Evolutionary conservation across 805 yeast species (phyloP), one percentile per base, ranked within the genome.

Genomic region (Ogataea philodendri): DNA sequence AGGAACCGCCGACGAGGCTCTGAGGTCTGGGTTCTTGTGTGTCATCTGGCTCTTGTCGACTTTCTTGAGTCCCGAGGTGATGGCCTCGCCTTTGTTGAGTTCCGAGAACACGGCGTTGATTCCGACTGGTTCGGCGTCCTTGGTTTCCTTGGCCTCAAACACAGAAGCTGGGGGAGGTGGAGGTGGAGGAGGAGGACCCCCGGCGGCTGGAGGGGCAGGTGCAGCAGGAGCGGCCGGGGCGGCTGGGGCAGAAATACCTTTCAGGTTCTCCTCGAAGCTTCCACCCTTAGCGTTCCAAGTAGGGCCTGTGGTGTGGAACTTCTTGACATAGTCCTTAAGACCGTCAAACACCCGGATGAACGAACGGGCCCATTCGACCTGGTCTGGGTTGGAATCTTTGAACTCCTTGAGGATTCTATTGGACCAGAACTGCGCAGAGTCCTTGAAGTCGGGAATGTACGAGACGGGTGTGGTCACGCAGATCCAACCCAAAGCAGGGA

Each of bases 11-110:
- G 78, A 70, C 4, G 75, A 60, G 8, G 67, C 72, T 52, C 96
- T 82, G 50, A 89, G 68, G 30, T 69, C 79, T 2, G 96, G 95
- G 60, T 88, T 86, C 64, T 87, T 88, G 63, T 87, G 96, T 15
- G 96, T 87, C 88, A 85, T 86, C 63, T 88, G 85, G 7, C 94
- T 81, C 66, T 79, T 86, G 49, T 89, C 97, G 24, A 90, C 97
- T 59, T 90, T 90, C 59, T 83, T 87, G 48, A 93, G 75, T 9
- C 88, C 85, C 22, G 88, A 69, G 2, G 97, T 89, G 52, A 93
- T 82, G 29, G 64, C 66, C 48, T 80, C 84, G 42, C 99, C 99
- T 65, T 81, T 73, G 65, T 81, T 88, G 47, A 93, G 69, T 48
- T 84, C 94, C n/a, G 85, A 81, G 60, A 93, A 93, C 9, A 93